A percentile compares a stretch with the other conserved stretches of the same genome.
Conservation (phyloP, 805 yeast genomes). For the Metschnikowia gruessii region DNA sequence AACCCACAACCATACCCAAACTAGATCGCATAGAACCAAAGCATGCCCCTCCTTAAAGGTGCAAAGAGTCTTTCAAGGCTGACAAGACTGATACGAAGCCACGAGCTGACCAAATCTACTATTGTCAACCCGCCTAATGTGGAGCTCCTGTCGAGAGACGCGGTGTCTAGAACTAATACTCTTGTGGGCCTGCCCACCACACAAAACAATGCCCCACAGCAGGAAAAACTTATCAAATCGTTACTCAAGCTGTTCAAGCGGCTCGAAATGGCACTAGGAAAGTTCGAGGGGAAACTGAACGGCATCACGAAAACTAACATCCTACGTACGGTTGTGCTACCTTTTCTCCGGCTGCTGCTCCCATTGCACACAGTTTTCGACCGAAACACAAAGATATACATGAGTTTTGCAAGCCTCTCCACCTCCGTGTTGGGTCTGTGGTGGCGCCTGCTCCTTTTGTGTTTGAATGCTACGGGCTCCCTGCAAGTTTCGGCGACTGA, state of each 20-base stretch:
- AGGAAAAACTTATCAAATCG: constrained; percentile 15
- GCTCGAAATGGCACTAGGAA: constrained; percentile 43
- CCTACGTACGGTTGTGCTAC: constrained; percentile 43
- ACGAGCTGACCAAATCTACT: background rate
- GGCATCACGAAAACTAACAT: constrained; percentile 35
- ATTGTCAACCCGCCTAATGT: background rate
- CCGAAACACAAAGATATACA: constrained; percentile 25
- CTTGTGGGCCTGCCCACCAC: background rate
- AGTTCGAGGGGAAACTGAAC: constrained; percentile 32
- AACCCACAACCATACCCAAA: background rate
- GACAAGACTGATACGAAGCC: constrained; percentile 1
- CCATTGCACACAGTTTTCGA: constrained; percentile 23
- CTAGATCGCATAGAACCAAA: background rate
- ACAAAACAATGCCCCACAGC: constrained; percentile 1
- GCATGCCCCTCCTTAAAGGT: constrained; percentile 8
- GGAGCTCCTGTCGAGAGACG: background rate
- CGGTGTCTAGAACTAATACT: background rate
- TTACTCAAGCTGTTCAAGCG: constrained; percentile 26
- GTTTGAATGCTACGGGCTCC: constrained; percentile 14
- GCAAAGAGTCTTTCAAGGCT: background rate
- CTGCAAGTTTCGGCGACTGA: constrained; percentile 43
- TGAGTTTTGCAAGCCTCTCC: constrained; percentile 33
- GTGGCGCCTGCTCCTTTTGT: constrained; percentile 49
- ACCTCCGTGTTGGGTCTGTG: constrained; percentile 42
- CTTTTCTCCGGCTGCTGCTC: constrained; percentile 21